phyloP scores from a whole-genome alignment of 495 filamentous ascomycete genomes.

The Penicillium salamii region DNA sequence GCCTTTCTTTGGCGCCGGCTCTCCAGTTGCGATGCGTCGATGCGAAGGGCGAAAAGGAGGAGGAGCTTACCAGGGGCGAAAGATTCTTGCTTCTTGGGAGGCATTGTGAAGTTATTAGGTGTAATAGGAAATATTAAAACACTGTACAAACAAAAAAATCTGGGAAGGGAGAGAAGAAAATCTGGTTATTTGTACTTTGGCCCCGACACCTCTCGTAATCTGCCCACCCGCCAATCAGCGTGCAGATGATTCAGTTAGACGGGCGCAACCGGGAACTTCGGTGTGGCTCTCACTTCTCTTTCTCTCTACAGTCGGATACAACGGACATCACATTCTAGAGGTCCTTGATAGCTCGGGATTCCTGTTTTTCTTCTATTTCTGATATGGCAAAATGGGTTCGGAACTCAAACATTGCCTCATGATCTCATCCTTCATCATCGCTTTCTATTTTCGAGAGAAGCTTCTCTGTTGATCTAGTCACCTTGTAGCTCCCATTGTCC shows the following conservation, averaged over 20 bases:
- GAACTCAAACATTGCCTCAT: slow-evolving; percentile 8
- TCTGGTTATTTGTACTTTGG: slow-evolving; percentile 41
- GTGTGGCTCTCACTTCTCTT: slow-evolving; percentile 9
- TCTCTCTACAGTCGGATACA: no score
- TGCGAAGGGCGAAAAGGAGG: slow-evolving; percentile 6
- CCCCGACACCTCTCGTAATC: slow-evolving; percentile 41
- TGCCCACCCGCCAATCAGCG: slow-evolving; percentile 34
- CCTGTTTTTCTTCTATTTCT: background rate
- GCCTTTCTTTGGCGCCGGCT: no score
- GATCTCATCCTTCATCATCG: slow-evolving; percentile 24
- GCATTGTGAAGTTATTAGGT: slow-evolving; percentile 40
- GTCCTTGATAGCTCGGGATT: no score
- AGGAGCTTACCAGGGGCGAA: slow-evolving; percentile 44
- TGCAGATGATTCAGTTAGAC: slow-evolving; percentile 35
- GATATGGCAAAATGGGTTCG: no score
- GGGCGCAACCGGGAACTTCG: slow-evolving; percentile 37
- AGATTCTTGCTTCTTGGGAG: slow-evolving; percentile 34
- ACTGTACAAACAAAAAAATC: slow-evolving; percentile 32
- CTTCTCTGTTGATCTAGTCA: no score
- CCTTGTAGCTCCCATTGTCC: no score
- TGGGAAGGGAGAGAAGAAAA: slow-evolving; percentile 31
- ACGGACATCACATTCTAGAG: no score
- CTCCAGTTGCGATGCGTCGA: background rate
- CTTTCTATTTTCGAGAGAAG: no score
- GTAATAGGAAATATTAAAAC: slow-evolving; percentile 24